Percentiles rank a stretch among this genome's conserved stretches.
Evolutionary conservation across 495 filamentous ascomycete genomes (phyloP).

Genomic region (Sordaria brevicollis): DNA sequence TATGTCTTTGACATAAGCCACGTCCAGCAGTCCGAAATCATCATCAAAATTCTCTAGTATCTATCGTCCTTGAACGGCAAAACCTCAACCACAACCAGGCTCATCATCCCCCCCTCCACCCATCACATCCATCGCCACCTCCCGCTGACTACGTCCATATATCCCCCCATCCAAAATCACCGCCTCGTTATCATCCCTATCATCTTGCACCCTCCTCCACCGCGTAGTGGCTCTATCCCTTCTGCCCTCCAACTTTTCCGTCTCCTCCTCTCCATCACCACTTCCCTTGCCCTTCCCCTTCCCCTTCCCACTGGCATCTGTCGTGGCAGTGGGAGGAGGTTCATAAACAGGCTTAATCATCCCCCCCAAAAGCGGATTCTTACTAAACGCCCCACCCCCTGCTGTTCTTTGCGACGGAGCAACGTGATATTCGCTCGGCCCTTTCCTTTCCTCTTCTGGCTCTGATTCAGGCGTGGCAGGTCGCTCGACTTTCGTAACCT

Average conservation of each 20-base stretch:
- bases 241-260: constrained; percentile 25
- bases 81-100: neutral
- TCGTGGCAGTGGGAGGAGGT: no score
- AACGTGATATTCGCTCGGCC: neutral
- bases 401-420: constrained; percentile 4
- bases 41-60: neutral
- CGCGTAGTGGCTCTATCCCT: constrained; percentile 40
- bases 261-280: constrained; percentile 28
- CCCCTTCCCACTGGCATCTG: no score
- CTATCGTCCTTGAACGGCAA: no score
- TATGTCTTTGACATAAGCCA: no score
- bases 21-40: neutral
- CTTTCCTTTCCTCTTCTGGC: constrained; percentile 22
- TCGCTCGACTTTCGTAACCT: constrained; percentile 52
- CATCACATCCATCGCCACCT: neutral
- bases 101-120: neutral
- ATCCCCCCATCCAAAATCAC: constrained; percentile 81
- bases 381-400: constrained; percentile 58
- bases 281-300: constrained; percentile 40
- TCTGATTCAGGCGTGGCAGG: constrained; percentile 39
- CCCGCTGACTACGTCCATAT: constrained; percentile 39
- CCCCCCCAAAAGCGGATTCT: constrained; percentile 72
- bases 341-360: constrained; percentile 72
- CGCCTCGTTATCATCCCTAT: constrained; percentile 81
- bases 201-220: constrained; percentile 89